Percentiles rank a stretch among this genome's conserved stretches.
Evolutionary conservation across 352 stramenopile species (phyloP).

Genomic region (Pythium rhizo-oryzae): DNA sequence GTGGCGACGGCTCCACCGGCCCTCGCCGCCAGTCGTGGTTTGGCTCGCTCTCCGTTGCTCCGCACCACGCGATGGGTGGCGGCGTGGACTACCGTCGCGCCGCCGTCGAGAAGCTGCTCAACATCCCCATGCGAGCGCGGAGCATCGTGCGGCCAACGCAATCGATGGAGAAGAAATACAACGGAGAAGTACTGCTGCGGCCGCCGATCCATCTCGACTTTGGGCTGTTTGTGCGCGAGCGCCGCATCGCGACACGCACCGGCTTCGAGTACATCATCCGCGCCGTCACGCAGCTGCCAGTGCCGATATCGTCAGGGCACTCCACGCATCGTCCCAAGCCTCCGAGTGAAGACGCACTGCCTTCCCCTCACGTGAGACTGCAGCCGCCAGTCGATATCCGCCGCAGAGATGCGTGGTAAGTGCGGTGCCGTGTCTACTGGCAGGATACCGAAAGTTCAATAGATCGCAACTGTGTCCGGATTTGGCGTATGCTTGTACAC

Average conservation of each 20-base stretch:
- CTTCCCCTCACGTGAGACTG: neutral
- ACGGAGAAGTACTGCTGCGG: conserved; percentile 16
- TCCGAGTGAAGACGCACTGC: neutral
- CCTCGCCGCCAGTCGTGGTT: neutral
- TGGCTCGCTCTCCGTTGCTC: no score
- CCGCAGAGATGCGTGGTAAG: neutral
- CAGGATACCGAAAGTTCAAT: neutral
- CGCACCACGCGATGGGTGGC: neutral
- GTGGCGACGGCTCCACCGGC: neutral
- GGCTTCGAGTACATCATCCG: conserved; percentile 23
- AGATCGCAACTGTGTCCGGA: no score
- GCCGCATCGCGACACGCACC: conserved; percentile 13
- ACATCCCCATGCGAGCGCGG: conserved; percentile 7
- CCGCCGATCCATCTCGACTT: conserved; percentile 27
- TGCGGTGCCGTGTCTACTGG: no score
- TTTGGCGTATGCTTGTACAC: no score
- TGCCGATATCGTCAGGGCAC: neutral
- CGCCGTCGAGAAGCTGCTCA: neutral
- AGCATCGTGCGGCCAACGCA: conserved; percentile 4
- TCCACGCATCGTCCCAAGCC: neutral
- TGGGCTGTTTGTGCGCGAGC: conserved; percentile 24
- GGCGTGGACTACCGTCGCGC: neutral
- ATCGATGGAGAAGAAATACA: conserved; percentile 9
- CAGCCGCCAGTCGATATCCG: neutral
- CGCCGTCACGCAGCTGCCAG: conserved; percentile 3